Base-by-base conservation (phyloP, 1,284 basidiomycete species). In the Cutaneotrichosporon sp. region DNA sequence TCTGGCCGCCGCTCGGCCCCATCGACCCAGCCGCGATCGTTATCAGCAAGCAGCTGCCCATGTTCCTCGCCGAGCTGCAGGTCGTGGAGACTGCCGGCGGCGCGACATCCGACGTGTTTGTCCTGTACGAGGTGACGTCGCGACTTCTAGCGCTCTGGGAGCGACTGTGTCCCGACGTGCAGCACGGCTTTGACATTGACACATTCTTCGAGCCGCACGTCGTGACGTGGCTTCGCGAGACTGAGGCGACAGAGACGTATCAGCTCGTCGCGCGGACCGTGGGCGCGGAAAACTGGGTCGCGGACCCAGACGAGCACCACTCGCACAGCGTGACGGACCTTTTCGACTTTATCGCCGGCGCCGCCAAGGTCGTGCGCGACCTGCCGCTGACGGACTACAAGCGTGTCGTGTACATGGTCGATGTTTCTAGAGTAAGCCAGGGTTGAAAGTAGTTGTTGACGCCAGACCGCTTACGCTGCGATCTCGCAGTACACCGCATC, bases 181-280 rank as follows among this genome's bases (percentile, higher is more conserved):
- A 71, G 30, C 63, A 66, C 51, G 69, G 59, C 0, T 73, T 75
- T 38, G 72, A 75, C 43, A 46, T 73, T 4, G 71, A 76, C 48
- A 49, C 63, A 4, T 75, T 73, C 62, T 76, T 76, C 50, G 73
- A 75, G 54, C 74, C 74, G 20, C 69, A 75, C 44, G 69, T 76
- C 10, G n/a, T 56, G 12, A 67, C 68, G 21, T 76, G 74, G 74
- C 54, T 76, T 42, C 63, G 62, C 23, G 66, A 72, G 39, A 73
- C 70, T 14, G 70, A 73, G 48, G 61, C 53, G 13, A 68, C 64
- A n/a, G 67, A 72, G 22, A 67, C 68, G 13, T 62, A 70, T 43
- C 68, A 72, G 49, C 75, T 73, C 73, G 73, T 76, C 17, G 67
- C 66, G 10, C 54, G 74, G 36, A 67, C 70, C 2, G 68, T 76